Conservation (phyloP, 2,329 filamentous ascomycete genomes). For the Fusarium brachygibbosum region DNA sequence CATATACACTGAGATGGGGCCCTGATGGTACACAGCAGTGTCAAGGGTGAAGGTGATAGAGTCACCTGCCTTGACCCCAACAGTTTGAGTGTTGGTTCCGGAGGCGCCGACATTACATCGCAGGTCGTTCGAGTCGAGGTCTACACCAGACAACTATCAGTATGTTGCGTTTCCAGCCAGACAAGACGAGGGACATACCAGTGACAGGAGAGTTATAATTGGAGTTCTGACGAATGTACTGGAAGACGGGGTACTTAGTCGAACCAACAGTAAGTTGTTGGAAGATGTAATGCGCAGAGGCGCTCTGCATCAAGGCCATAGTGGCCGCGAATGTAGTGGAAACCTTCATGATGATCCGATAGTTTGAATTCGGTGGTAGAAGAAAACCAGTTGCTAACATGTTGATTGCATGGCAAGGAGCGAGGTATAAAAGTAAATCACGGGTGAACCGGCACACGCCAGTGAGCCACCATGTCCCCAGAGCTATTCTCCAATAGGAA, state of each 20-base stretch:
- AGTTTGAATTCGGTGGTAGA: not conserved
- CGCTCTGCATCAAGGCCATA: not conserved
- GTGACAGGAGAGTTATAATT: conserved; percentile 29
- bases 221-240: conserved; percentile 23
- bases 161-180: fast-evolving
- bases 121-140: conserved; percentile 4
- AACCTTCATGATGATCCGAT: not conserved
- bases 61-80: conserved; percentile 12
- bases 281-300: conserved; percentile 18
- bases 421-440: conserved; percentile 3
- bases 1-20: conserved; percentile 18
- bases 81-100: not conserved
- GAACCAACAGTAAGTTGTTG: conserved; percentile 20
- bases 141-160: fast-evolving
- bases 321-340: not conserved
- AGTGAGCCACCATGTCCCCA: too few relatives aligned
- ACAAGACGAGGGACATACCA: not conserved
- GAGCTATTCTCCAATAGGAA: too few relatives aligned
- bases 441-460: too few relatives aligned
- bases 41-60: conserved; percentile 20
- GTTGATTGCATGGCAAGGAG: not conserved
- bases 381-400: not conserved
- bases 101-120: conserved; percentile 23
- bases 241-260: conserved; percentile 2
- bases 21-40: conserved; percentile 20